Evolutionary conservation across 257 asterid species (phyloP).

Genomic region (Forsythia viridissima): DNA sequence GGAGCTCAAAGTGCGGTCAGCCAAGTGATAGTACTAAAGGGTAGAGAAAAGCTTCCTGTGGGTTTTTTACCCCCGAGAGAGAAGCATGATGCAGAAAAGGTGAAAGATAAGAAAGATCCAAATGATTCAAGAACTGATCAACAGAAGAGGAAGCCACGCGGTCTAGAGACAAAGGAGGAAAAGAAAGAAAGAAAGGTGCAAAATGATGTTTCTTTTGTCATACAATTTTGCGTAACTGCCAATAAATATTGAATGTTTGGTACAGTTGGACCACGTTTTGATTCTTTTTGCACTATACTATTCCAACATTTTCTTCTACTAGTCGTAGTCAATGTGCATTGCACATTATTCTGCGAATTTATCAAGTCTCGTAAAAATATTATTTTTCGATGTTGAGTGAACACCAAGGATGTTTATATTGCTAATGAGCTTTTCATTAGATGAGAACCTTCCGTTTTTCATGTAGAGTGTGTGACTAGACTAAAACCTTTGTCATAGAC

Average conservation of each 20-base stretch:
- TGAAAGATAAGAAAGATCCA: slow-evolving; percentile 44
- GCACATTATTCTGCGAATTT: too few species aligned
- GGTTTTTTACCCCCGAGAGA: slow-evolving; percentile 68
- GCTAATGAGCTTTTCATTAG: too few species aligned
- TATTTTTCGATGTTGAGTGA: too few species aligned
- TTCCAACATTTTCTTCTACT: background rate
- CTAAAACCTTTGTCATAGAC: background rate
- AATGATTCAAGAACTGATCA: slow-evolving; percentile 39
- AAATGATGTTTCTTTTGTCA: background rate
- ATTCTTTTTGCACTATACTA: background rate
- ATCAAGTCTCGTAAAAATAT: too few species aligned
- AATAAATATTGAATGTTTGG: background rate
- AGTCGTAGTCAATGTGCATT: too few species aligned
- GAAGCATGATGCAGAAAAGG: slow-evolving; percentile 43
- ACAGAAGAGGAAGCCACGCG: slow-evolving; percentile 54
- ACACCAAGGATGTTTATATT: too few species aligned
- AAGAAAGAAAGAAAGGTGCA: slow-evolving; percentile 92
- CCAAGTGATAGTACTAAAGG: slow-evolving; percentile 66
- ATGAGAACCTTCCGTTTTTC: too few species aligned
- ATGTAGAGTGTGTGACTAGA: too few species aligned
- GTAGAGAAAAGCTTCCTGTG: slow-evolving; percentile 77
- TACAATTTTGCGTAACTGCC: background rate
- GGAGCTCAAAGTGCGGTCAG: slow-evolving; percentile 40
- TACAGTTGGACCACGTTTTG: background rate
- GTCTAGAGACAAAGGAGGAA: slow-evolving; percentile 89